A percentile compares a stretch with the other conserved stretches of the same genome.
These are phyloP conservation scores for Hibiscus mutabilis DNA, from an alignment of 345 rosid species.

Conservation along the genomic window DNA sequence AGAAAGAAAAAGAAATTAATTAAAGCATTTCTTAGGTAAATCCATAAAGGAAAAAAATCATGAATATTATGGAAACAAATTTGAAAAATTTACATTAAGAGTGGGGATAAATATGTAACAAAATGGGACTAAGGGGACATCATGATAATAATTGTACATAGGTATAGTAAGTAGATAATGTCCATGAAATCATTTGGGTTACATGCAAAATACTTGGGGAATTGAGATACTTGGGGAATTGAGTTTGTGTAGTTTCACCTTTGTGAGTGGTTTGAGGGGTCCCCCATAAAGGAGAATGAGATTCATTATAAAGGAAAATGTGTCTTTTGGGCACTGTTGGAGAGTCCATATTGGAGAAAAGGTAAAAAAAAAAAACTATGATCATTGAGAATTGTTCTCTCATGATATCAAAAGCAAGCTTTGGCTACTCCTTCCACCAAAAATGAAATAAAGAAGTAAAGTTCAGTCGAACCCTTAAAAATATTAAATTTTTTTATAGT, in stretches of 20 bases:
- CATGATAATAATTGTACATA: background rate
- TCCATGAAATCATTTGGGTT: background rate
- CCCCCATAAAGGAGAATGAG: conserved; percentile 40
- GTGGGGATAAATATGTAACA: background rate
- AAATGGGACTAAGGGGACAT: background rate
- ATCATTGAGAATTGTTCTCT: conserved; percentile 19
- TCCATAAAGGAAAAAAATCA: too few relatives aligned
- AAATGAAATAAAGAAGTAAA: too few relatives aligned
- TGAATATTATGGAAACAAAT: too few relatives aligned
- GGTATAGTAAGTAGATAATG: background rate
- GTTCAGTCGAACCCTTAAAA: too few relatives aligned
- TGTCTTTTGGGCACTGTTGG: conserved; percentile 35
- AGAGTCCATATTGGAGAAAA: conserved; percentile 34
- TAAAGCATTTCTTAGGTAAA: too few relatives aligned
- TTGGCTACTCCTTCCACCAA: conserved; percentile 2
- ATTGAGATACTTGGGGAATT: too few relatives aligned
- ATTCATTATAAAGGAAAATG: conserved; percentile 26
- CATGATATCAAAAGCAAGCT: conserved; percentile 15
- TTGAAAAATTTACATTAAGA: too few relatives aligned
- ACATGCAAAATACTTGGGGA: background rate
- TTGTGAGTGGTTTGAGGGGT: conserved; percentile 45
- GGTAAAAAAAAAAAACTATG: conserved; percentile 20
- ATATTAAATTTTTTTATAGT: too few relatives aligned
- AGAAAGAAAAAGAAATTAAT: too few relatives aligned
- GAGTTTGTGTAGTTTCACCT: conserved; percentile 11